A percentile compares a stretch with the other conserved stretches of the same genome.
phyloP scores from a whole-genome alignment of 495 filamentous ascomycete species.

The Daldinia childiae region DNA sequence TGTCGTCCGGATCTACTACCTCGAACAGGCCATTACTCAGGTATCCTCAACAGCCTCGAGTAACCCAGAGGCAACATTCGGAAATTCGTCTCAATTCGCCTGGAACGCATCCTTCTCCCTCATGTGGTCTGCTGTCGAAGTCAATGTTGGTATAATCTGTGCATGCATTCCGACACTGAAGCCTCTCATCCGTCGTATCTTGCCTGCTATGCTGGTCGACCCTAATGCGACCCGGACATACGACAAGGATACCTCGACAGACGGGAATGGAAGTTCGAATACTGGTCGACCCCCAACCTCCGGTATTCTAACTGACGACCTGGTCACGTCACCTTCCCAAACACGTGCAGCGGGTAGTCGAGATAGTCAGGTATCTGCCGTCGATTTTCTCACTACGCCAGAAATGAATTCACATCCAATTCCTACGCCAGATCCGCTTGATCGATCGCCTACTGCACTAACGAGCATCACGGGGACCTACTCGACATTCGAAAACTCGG shows the following conservation, averaged over 20 bases:
- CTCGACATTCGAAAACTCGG: conserved; percentile 44
- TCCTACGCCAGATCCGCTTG: conserved; percentile 20
- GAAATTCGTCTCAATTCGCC: conserved; percentile 54
- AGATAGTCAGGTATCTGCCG: conserved; percentile 58
- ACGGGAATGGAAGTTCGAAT: conserved; percentile 35
- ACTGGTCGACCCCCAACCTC: conserved; percentile 22
- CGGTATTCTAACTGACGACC: conserved; percentile 12
- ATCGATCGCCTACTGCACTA: conserved; percentile 31
- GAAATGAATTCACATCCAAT: conserved; percentile 43
- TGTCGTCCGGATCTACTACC: conserved; percentile 87
- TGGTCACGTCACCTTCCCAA: conserved; percentile 38
- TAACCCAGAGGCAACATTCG: conserved; percentile 47
- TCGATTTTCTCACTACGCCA: conserved; percentile 69
- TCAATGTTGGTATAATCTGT: conserved; percentile 88
- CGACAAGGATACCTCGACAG: conserved; percentile 38
- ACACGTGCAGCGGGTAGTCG: conserved; percentile 29
- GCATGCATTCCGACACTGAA: conserved; percentile 90
- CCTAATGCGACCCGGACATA: conserved; percentile 49
- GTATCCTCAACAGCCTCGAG: conserved; percentile 40
- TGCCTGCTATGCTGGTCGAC: conserved; percentile 74
- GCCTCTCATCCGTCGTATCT: conserved; percentile 77
- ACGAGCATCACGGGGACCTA: conserved; percentile 33
- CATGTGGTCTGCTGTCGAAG: conserved; percentile 93
- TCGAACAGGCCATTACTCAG: conserved; percentile 72
- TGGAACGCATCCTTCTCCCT: conserved; percentile 85